These are phyloP conservation scores for Oldenlandia corymbosa DNA, from an alignment of 257 asterid species.

Conservation along the genomic window DNA sequence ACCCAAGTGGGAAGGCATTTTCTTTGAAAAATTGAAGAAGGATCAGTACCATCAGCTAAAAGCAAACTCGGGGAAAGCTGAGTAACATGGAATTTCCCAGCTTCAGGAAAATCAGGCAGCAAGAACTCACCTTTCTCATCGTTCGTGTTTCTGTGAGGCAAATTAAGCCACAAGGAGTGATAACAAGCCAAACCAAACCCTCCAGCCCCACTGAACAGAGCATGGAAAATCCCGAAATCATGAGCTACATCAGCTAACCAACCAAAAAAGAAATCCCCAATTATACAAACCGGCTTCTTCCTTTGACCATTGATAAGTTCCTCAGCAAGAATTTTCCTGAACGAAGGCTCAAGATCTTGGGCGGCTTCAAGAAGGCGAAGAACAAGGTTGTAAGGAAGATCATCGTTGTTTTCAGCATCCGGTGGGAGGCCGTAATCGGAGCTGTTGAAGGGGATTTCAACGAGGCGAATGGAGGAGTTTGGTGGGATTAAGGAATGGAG, in stretches of 20 bases:
- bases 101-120: slow-evolving; percentile 61
- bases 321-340: slow-evolving; percentile 24
- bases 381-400: slow-evolving; percentile 34
- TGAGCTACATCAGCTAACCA: slow-evolving; percentile 52
- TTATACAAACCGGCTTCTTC: slow-evolving; percentile 38
- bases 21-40: slow-evolving; percentile 30
- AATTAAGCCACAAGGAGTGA: slow-evolving; percentile 48
- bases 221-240: slow-evolving; percentile 44
- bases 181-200: slow-evolving; percentile 64
- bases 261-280: slow-evolving; percentile 48
- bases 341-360: slow-evolving; percentile 26
- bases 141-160: slow-evolving; percentile 41
- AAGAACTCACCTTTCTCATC: slow-evolving; percentile 32
- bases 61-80: slow-evolving; percentile 41
- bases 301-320: slow-evolving; percentile 12
- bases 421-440: slow-evolving; percentile 52
- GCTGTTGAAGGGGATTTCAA: slow-evolving; percentile 45
- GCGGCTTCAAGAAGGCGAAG: slow-evolving; percentile 36
- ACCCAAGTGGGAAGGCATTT: slow-evolving; percentile 36
- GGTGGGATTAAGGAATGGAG: slow-evolving; percentile 29
- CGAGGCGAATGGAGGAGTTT: slow-evolving; percentile 27
- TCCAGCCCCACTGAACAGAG: slow-evolving; percentile 40
- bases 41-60: slow-evolving; percentile 35
- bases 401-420: slow-evolving; percentile 37
- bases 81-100: slow-evolving; percentile 41